phyloP scores from a whole-genome alignment of 352 stramenopile genomes.

The Globisporangium polare region DNA sequence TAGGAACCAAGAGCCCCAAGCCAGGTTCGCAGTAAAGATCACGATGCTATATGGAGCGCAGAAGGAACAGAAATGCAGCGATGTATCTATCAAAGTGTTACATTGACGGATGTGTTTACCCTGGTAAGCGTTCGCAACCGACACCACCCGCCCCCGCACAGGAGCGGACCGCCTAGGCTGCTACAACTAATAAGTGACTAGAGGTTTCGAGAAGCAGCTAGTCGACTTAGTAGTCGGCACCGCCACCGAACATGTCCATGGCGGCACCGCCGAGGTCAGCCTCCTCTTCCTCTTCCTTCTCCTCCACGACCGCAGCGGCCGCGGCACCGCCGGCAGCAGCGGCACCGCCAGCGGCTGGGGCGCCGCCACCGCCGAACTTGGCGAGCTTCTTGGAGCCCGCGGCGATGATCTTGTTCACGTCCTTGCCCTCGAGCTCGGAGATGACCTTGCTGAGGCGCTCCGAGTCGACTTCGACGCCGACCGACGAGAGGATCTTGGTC shows the following conservation, averaged over 20 bases:
- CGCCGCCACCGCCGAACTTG: slow-evolving; percentile 65
- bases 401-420: slow-evolving; percentile 80
- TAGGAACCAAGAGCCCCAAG: no score
- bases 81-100: slow-evolving; percentile 66
- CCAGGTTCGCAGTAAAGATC: neutral
- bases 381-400: slow-evolving; percentile 77
- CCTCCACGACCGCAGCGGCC: slow-evolving; percentile 57
- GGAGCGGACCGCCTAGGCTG: neutral
- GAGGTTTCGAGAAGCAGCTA: slow-evolving; percentile 1
- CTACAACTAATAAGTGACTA: slow-evolving; percentile 13
- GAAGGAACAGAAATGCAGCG: slow-evolving; percentile 13
- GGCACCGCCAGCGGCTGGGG: slow-evolving; percentile 44
- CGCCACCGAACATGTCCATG: slow-evolving; percentile 89
- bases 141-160: neutral
- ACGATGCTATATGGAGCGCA: no score
- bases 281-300: slow-evolving; percentile 81
- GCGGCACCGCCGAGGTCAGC: slow-evolving; percentile 73
- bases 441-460: slow-evolving; percentile 66
- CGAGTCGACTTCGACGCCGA: slow-evolving; percentile 86
- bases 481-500: slow-evolving; percentile 89
- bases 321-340: slow-evolving; percentile 44
- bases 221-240: slow-evolving; percentile 81
- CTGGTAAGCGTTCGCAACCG: slow-evolving; percentile 16
- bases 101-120: slow-evolving; percentile 69
- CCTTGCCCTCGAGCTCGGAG: slow-evolving; percentile 80